phyloP scores from a whole-genome alignment of 2,329 filamentous ascomycete species.

The Byssothecium circinans region DNA sequence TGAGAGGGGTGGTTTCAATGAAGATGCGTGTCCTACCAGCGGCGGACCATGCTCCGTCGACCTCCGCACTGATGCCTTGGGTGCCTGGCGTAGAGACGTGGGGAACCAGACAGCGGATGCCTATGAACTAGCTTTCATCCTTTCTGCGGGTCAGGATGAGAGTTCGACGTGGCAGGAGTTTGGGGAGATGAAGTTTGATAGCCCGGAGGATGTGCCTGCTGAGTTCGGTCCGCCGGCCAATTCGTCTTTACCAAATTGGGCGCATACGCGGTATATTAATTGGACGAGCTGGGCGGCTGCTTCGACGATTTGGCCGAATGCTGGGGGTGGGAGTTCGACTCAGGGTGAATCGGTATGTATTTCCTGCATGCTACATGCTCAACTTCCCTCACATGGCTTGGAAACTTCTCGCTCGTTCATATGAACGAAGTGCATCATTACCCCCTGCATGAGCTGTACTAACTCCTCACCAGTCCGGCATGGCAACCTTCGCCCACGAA shows the following conservation, averaged over 20 bases:
- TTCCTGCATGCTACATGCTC: no score
- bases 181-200: conserved; percentile 56
- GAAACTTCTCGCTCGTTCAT: no score
- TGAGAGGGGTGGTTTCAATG: conserved; percentile 49
- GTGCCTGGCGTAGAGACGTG: conserved; percentile 55
- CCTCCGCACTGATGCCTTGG: conserved; percentile 54
- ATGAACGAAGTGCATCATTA: no score
- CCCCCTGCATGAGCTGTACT: no score
- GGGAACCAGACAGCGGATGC: conserved; percentile 52
- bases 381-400: no score
- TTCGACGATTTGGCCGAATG: conserved; percentile 57
- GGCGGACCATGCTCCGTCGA: conserved; percentile 50
- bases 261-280: conserved; percentile 55
- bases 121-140: conserved; percentile 57
- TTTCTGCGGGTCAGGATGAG: conserved; percentile 59
- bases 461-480: conserved; percentile 44
- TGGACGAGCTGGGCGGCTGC: conserved; percentile 59
- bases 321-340: conserved; percentile 55
- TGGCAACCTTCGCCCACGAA: conserved; percentile 58
- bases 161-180: conserved; percentile 61
- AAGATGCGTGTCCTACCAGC: conserved; percentile 50
- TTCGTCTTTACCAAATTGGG: conserved; percentile 49
- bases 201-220: conserved; percentile 52
- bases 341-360: conserved; percentile 52
- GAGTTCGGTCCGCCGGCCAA: conserved; percentile 54